Conservation (phyloP, 768 basidiomycete species). For the Serendipita sp. region DNA sequence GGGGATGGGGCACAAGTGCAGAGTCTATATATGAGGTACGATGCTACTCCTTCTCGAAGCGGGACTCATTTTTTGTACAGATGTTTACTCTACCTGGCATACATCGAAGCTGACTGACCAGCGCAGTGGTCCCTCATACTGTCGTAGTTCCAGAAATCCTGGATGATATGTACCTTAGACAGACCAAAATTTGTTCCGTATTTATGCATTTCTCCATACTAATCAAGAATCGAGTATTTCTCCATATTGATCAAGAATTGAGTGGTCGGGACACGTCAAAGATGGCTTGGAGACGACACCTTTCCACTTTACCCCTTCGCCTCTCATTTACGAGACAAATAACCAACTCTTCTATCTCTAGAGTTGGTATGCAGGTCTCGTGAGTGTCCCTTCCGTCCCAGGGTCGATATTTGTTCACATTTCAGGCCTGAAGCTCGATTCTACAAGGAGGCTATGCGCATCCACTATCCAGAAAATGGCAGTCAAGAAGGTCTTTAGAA, state of each 20-base stretch:
- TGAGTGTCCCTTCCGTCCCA: not conserved
- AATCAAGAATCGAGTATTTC: too few species aligned
- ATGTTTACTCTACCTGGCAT: constrained; percentile 1
- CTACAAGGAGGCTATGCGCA: constrained; percentile 91
- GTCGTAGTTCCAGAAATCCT: too few species aligned
- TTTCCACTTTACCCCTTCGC: not conserved
- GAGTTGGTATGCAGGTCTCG: constrained; percentile 5
- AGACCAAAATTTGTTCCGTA: too few species aligned
- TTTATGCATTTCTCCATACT: too few species aligned
- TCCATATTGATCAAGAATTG: too few species aligned
- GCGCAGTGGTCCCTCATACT: too few species aligned
- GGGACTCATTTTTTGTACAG: not conserved
- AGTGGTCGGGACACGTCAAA: not conserved
- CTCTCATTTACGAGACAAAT: not conserved
- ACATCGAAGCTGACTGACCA: not conserved
- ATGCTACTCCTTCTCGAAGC: not conserved
- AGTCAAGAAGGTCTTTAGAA: constrained; percentile 59
- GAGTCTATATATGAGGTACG: constrained; percentile 49
- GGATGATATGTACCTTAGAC: too few species aligned
- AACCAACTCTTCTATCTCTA: not conserved
- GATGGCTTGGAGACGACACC: not conserved
- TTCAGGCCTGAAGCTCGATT: constrained; percentile 38
- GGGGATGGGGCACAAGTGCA: constrained; percentile 47
- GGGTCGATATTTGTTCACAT: not conserved
- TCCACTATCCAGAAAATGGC: constrained; percentile 77